phyloP scores from a whole-genome alignment of 768 basidiomycete species.

The Tricholoma saponaceum region DNA sequence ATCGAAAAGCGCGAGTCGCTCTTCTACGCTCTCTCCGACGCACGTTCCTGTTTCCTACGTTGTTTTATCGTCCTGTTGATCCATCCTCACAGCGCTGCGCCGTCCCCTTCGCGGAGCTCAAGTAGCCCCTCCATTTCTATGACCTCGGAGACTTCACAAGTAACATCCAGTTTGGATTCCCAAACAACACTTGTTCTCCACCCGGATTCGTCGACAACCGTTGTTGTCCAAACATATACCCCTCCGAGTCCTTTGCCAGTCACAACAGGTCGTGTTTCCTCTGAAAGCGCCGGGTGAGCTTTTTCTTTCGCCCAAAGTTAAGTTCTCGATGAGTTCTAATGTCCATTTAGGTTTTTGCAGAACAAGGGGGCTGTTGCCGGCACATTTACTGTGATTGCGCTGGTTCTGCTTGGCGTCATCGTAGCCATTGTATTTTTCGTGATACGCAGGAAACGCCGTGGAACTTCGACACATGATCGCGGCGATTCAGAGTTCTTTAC shows the following conservation, averaged over 20 bases:
- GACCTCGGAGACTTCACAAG: not conserved
- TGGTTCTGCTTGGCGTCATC: slow-evolving; percentile 22
- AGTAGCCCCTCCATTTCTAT: not conserved
- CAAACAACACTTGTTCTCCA: slow-evolving; percentile 4
- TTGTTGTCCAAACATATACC: not conserved
- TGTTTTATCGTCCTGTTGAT: not conserved
- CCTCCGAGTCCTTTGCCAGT: slow-evolving; percentile 1
- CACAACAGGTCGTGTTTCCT: slow-evolving; percentile 4
- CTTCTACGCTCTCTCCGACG: not conserved
- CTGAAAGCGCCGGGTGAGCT: slow-evolving; percentile 14
- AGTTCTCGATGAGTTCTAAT: slow-evolving; percentile 5
- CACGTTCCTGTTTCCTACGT: not conserved
- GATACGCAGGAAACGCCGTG: slow-evolving; percentile 22
- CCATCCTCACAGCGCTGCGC: not conserved
- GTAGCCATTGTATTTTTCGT: slow-evolving; percentile 14
- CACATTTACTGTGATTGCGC: slow-evolving; percentile 26
- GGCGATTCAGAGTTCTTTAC: slow-evolving; percentile 25
- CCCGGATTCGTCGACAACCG: not conserved
- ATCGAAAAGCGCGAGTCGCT: not conserved
- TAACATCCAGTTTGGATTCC: not conserved
- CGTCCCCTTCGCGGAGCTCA: not conserved
- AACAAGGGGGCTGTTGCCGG: slow-evolving; percentile 35
- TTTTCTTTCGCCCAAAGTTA: not conserved
- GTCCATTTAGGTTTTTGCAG: slow-evolving; percentile 27
- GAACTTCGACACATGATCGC: slow-evolving; percentile 13